Evolutionary conservation across 768 basidiomycete species (phyloP).

Genomic region (Suillus sp.): DNA sequence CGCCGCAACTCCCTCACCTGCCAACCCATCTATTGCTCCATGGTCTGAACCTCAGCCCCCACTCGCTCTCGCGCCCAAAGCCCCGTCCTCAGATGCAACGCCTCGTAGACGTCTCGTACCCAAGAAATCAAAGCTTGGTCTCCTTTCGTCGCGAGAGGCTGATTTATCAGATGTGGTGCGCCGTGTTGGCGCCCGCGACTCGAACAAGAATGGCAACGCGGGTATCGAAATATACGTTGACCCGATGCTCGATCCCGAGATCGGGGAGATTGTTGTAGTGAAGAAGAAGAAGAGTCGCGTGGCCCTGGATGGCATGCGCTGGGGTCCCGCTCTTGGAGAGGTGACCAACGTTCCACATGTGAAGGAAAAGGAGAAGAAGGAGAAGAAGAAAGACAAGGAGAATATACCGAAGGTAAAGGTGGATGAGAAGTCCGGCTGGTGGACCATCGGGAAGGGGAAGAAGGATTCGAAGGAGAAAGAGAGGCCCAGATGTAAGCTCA

Average conservation of each 20-base stretch:
- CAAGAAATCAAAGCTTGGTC: constrained; percentile 67
- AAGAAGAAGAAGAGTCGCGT: constrained; percentile 75
- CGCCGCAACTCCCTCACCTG: constrained; percentile 59
- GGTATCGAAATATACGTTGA: constrained; percentile 77
- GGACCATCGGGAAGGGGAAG: constrained; percentile 76
- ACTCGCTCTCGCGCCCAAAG: constrained; percentile 34
- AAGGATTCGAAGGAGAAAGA: constrained; percentile 69
- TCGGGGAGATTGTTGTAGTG: constrained; percentile 70
- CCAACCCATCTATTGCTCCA: constrained; percentile 34
- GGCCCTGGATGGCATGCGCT: constrained; percentile 56
- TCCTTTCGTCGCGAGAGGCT: constrained; percentile 40
- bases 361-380: constrained; percentile 33
- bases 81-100: constrained; percentile 16
- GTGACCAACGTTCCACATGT: constrained; percentile 55
- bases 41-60: constrained; percentile 22
- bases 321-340: constrained; percentile 56
- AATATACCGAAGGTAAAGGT: constrained; percentile 41
- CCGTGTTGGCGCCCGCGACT: constrained; percentile 42
- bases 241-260: constrained; percentile 60
- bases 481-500: constrained; percentile 36
- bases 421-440: constrained; percentile 69
- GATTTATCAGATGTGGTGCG: constrained; percentile 66
- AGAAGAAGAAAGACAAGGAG: constrained; percentile 40
- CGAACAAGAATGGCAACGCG: constrained; percentile 34
- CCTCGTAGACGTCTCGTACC: constrained; percentile 60